Conservation (phyloP, 129 eudicot genomes). For the sunflower (Helianthus annuus) region HanXRQr2.0-SUNRISE NC_035446.2:148368259-148368758, state of each 20-base stretch:
- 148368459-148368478: slow-evolving; percentile 82
- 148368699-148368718: not conserved
- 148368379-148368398: slow-evolving; percentile 78
- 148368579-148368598: slow-evolving; percentile 73
- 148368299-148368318: slow-evolving; percentile 80
- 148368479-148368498: slow-evolving; percentile 78
- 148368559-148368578: slow-evolving; percentile 65
- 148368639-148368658: slow-evolving; percentile 82
- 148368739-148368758: no score
- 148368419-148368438: slow-evolving; percentile 81
- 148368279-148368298: slow-evolving; percentile 85
- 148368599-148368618: slow-evolving; percentile 48
- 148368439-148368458: slow-evolving; percentile 69
- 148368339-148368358: slow-evolving; percentile 77
- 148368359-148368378: slow-evolving; percentile 84
- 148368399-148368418: slow-evolving; percentile 80
- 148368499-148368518: slow-evolving; percentile 83
- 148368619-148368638: slow-evolving; percentile 74
- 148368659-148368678: slow-evolving; percentile 92
- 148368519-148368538: slow-evolving; percentile 87
- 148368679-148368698: slow-evolving; percentile 81
- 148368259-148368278: slow-evolving; percentile 72
- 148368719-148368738: no score
- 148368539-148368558: slow-evolving; percentile 69
- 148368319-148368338: slow-evolving; percentile 93